A percentile compares a stretch with the other conserved stretches of the same genome.
Conservation (phyloP, 257 asterid species). For the Solanum megistacrolobum region DNA sequence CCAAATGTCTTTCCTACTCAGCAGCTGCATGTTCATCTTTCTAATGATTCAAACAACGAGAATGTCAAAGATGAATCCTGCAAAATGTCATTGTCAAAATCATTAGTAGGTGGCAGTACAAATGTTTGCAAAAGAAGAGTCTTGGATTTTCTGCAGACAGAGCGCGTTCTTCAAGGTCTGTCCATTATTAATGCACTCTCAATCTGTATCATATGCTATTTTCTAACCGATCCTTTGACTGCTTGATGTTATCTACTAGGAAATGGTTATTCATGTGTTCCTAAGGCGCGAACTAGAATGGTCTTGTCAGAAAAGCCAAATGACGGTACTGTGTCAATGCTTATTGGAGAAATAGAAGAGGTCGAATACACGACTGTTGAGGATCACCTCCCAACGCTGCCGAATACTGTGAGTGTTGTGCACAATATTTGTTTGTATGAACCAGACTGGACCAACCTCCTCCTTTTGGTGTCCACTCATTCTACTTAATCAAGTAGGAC, state of each 20-base stretch:
- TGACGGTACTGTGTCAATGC: conserved; percentile 80
- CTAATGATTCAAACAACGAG: conserved; percentile 55
- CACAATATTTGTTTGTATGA: not conserved
- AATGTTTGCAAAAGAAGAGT: conserved; percentile 71
- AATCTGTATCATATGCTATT: not conserved
- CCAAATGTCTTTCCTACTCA: conserved; percentile 36
- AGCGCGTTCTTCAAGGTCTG: conserved; percentile 74
- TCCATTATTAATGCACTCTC: conserved; percentile 5
- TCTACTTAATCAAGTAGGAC: not conserved
- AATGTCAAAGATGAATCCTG: conserved; percentile 56
- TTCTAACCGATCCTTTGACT: conserved; percentile 21
- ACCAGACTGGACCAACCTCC: not conserved
- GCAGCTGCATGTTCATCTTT: conserved; percentile 28
- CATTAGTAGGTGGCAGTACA: conserved; percentile 72
- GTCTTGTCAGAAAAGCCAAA: conserved; percentile 88
- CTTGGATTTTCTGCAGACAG: conserved; percentile 49
- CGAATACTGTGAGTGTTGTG: conserved; percentile 68
- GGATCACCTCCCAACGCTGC: conserved; percentile 84
- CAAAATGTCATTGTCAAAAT: conserved; percentile 71
- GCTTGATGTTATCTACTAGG: conserved; percentile 33
- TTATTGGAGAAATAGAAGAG: conserved; percentile 80
- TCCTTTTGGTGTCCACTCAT: conserved; percentile 2
- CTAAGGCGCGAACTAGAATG: conserved; percentile 60
- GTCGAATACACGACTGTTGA: conserved; percentile 56
- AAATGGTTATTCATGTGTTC: conserved; percentile 41